Base-by-base conservation (phyloP, 768 basidiomycete species). In the Lactarius deliciosus region DNA sequence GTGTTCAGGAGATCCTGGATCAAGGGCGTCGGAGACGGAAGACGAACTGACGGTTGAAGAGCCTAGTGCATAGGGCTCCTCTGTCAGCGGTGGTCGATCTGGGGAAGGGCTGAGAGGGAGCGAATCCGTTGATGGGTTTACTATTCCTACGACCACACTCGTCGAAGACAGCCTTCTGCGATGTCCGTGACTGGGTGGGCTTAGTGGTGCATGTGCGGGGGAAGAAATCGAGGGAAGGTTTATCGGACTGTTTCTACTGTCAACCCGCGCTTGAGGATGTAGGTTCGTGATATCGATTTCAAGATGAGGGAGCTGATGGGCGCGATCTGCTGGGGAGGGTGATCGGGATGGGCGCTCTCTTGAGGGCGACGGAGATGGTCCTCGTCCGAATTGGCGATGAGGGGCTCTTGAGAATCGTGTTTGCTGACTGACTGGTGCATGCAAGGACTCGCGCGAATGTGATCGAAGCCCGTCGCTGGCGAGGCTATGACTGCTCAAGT, bases 61-160 rank as follows among this genome's bases (percentile, higher is more conserved):
- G 13, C 28, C 57, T 2, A 67, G 38, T 10, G 25, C 5, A 4
- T 43, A 10, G 13, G 66, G 61, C 34, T 47, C 62, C 1, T 59
- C 40, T 9, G 61, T 67, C 34, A 61, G 16, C 6, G 38, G 65
- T 6, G 7, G 55, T 22, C 22, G 60, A 9, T 50, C 18, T 15
- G n/a, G 25, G 10, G 55, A 58, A 25, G 34, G 10, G 8, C 32
- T 8, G 2, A 47, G 20, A 36, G 50, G 5, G 20, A 53, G 61
- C 9, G 66, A 63, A 2, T 63, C 57, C 3, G 57, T 67, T 22
- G 66, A 67, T 1, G 66, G 66, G 32, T 11, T n/a, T 10, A 45
- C 20, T 9, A 63, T 2, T 22, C 22, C 10, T 0, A 63, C 30
- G 8, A 58, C 32, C 10, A 63, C 30, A 30, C 57, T 59, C 1